Conservation (phyloP, 495 filamentous ascomycete genomes). For the Talaromyces nanjingensis region DNA sequence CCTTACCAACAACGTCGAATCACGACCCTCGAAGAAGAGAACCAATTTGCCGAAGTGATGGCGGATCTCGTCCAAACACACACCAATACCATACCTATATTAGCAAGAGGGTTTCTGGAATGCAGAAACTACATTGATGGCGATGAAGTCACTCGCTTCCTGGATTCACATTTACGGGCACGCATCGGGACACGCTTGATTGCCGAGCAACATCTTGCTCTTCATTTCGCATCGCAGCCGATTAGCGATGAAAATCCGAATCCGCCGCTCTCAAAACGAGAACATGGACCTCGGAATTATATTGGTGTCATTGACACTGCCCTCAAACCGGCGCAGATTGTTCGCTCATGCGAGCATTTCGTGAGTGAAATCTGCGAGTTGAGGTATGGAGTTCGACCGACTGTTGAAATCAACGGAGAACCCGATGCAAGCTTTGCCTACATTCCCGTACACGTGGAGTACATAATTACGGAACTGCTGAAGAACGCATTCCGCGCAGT, state of each 20-base stretch:
- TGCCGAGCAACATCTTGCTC: conserved; percentile 92
- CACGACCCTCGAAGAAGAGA: conserved; percentile 78
- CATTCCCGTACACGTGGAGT: conserved; percentile 91
- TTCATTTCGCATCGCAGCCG: conserved; percentile 76
- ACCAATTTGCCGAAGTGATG: conserved; percentile 82
- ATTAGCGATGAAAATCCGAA: conserved; percentile 42
- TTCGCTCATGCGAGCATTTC: conserved; percentile 77
- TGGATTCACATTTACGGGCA: conserved; percentile 90
- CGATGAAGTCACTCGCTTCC: conserved; percentile 74
- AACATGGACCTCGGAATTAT: conserved; percentile 57
- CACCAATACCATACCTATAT: conserved; percentile 84
- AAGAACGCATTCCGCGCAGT: conserved; percentile 96
- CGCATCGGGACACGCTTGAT: conserved; percentile 91
- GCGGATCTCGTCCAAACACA: conserved; percentile 92
- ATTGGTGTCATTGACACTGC: conserved; percentile 97
- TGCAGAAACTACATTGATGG: conserved; percentile 80
- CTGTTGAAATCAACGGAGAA: conserved; percentile 73
- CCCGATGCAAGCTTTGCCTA: conserved; percentile 78
- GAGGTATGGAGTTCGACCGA: conserved; percentile 84
- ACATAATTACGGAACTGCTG: conserved; percentile 90
- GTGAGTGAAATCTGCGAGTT: conserved; percentile 95
- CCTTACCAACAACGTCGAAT: conserved; percentile 75
- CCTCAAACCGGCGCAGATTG: conserved; percentile 69
- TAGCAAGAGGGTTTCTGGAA: conserved; percentile 88
- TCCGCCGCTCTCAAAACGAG: conserved; percentile 19